Conservation (phyloP, 768 basidiomycete genomes). For the Dioszegia aurantiaca region DNA sequence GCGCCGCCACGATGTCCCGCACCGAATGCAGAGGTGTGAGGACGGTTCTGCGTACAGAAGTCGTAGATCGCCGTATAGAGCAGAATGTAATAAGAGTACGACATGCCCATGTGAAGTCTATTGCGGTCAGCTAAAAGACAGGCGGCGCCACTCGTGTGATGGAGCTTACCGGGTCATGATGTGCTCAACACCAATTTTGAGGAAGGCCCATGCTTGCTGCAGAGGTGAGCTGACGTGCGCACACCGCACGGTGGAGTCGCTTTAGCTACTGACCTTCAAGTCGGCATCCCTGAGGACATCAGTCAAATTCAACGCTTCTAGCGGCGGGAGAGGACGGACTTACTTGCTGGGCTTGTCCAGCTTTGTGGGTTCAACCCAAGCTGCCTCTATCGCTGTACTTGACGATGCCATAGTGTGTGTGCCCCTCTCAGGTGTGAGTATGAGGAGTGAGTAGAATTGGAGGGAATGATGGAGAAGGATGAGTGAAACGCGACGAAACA, state of each 20-base stretch:
- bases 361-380: slow-evolving; percentile 46
- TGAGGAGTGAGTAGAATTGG: not conserved
- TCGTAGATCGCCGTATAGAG: slow-evolving; percentile 94
- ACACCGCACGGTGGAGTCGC: not conserved
- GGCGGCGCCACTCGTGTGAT: not conserved
- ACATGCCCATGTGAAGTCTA: slow-evolving; percentile 52
- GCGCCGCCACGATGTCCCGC: slow-evolving; percentile 65
- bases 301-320: not conserved
- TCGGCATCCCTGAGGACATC: slow-evolving; percentile 38
- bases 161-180: slow-evolving; percentile 52
- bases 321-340: slow-evolving; percentile 6
- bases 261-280: slow-evolving; percentile 22
- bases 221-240: slow-evolving; percentile 5
- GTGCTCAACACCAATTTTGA: slow-evolving; percentile 57
- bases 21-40: slow-evolving; percentile 16
- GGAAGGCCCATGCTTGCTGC: slow-evolving; percentile 51
- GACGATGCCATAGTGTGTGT: slow-evolving; percentile 2
- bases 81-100: slow-evolving; percentile 52
- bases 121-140: not conserved
- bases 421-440: not conserved
- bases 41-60: slow-evolving; percentile 65
- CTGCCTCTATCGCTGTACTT: not conserved
- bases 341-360: slow-evolving; percentile 42
- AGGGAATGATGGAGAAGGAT: slow-evolving; percentile 1
- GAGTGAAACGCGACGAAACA: not conserved